phyloP scores from a whole-genome alignment of 257 asterid genomes.

The Fraxinus quadrangulata region DNA sequence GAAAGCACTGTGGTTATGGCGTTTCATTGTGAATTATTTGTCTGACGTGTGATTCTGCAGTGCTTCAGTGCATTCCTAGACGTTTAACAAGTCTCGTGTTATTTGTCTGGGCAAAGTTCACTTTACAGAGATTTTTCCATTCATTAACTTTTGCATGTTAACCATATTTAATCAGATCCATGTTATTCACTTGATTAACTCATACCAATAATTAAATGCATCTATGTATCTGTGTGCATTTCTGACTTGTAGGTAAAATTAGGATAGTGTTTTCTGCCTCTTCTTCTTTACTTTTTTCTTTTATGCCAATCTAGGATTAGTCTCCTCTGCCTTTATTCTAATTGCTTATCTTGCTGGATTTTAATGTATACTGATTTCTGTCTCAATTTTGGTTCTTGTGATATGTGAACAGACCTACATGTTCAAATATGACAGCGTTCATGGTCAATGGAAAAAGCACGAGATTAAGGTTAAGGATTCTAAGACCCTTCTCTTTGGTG shows the following conservation, averaged over 20 bases:
- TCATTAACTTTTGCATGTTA: not conserved
- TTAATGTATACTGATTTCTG: not conserved
- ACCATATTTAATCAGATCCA: not conserved
- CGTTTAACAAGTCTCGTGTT: not conserved
- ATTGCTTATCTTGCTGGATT: not conserved
- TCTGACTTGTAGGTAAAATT: not conserved
- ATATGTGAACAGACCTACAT: constrained; percentile 59
- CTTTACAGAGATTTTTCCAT: not conserved
- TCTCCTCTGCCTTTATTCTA: not conserved
- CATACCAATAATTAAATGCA: not conserved
- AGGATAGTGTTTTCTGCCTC: not conserved
- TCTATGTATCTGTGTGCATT: not conserved
- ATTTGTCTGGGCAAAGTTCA: not conserved
- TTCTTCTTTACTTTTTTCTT: too few relatives aligned
- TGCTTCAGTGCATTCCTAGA: not conserved
- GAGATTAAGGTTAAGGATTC: constrained; percentile 74
- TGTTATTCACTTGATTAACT: not conserved
- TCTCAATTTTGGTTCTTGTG: not conserved
- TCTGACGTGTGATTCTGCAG: not conserved
- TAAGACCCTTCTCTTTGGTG: constrained; percentile 80
- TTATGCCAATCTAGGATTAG: not conserved
- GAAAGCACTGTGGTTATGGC: too few relatives aligned
- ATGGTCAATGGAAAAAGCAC: constrained; percentile 74
- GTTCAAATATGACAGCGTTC: constrained; percentile 89
- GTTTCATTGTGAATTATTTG: not conserved